A percentile compares a stretch with the other conserved stretches of the same genome.
These are phyloP conservation scores for Tritrichomonas musculus DNA, from an alignment of 208 protist species.

Conservation along the genomic window DNA sequence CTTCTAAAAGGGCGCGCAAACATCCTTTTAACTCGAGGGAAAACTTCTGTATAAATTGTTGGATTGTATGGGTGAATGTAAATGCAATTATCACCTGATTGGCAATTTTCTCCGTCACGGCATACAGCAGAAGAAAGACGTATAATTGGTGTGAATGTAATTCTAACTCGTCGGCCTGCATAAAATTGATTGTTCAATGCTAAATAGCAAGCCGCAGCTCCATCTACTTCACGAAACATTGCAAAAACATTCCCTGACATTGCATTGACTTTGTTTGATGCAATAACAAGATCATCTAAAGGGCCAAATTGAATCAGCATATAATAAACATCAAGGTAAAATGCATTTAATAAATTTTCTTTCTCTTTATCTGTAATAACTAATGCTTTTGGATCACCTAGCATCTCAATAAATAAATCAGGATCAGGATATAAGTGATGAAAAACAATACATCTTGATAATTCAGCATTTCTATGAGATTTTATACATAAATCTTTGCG, in stretches of 20 bases:
- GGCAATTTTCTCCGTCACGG: background rate
- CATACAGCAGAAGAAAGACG: background rate
- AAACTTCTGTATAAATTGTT: background rate
- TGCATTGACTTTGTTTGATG: background rate
- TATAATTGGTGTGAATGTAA: background rate
- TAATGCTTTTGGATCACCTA: background rate
- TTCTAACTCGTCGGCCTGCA: background rate
- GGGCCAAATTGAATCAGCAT: background rate
- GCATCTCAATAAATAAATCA: background rate
- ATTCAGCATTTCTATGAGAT: background rate
- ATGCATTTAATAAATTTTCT: background rate
- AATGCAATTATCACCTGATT: background rate
- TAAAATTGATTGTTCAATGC: slow-evolving; percentile 25
- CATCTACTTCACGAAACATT: background rate
- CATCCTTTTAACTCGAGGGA: background rate
- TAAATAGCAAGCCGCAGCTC: background rate
- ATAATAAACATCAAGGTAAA: background rate
- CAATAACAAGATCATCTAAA: background rate
- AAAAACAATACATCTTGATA: background rate
- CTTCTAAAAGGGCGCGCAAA: background rate
- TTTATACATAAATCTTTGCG: background rate
- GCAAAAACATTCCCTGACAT: background rate
- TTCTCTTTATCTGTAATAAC: background rate
- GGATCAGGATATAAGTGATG: slow-evolving; percentile 11
- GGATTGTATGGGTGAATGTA: background rate